Base-by-base conservation (phyloP, 805 yeast species). In the baker's yeast (Saccharomyces cerevisiae) region DNA sequence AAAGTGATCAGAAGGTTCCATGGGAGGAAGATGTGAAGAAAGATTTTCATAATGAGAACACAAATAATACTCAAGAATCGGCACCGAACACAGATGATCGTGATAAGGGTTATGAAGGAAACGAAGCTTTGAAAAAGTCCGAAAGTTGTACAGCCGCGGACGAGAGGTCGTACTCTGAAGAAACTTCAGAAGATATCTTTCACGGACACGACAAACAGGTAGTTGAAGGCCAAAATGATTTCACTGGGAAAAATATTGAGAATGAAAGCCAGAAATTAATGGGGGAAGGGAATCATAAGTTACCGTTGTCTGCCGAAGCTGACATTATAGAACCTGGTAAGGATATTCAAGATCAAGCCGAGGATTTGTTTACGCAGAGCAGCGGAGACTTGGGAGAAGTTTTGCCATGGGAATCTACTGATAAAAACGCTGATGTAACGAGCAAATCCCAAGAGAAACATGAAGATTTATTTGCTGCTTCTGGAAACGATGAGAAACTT, bases 401-500 rank as follows among this genome's bases (percentile, higher is more conserved):
- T 1, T 29, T 52, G 26, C 54, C 54, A 2, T 52, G 47, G 54
- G 54, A 52, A 28, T 10, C 30, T 0, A 36, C 9, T 27, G 32
- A 27, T 24, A 8, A n/a, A 21, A 21, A 26, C 22, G 14, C 46
- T 6, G 49, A 46, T 11, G 22, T 17, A 24, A 30, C 43, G 6
- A 21, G 14, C n/a, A 50, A 48, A 14, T 14, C 11, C 4, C 22
- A 32, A 21, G 47, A 47, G 9, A 50, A 17, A 21, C 31, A 43
- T n/a, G 36, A 48, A 11, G 53, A 29, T 3, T 43, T 46, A 31
- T 13, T 30, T 17, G 29, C 28, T 24, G 28, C 43, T 24, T 21
- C 11, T 46, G 68, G 66, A 32, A 51, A 70, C 57, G 71, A 69
- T 47, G 73, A 69, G 46, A 46, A 57, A 30, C 46, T 52, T 49